Conservation (phyloP, 495 filamentous ascomycete species). For the Penicillium waksmanii region DNA sequence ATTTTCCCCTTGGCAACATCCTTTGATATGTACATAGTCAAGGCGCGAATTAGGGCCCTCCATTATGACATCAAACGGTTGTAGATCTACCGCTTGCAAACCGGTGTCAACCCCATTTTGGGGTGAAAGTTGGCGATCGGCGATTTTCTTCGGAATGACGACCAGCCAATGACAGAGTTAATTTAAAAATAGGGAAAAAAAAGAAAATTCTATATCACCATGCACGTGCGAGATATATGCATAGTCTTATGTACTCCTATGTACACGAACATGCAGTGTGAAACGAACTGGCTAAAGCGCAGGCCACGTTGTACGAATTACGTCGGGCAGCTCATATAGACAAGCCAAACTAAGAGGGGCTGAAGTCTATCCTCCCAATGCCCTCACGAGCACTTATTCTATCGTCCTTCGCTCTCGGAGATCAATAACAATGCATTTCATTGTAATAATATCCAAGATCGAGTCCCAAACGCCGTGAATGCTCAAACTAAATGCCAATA, state of each 20-base stretch:
- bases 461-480: conserved; percentile 1
- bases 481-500: neutral
- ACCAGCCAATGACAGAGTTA: neutral
- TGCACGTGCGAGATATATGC: too few species aligned
- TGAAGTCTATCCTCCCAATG: neutral
- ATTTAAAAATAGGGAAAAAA: too few species aligned
- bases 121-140: too few species aligned
- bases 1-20: neutral
- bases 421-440: neutral
- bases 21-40: neutral
- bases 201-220: neutral
- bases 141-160: neutral
- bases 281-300: neutral
- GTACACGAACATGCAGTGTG: too few species aligned
- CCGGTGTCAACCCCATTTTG: neutral
- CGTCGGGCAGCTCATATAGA: neutral
- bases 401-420: neutral
- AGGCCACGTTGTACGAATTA: neutral
- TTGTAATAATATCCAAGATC: conserved; percentile 1
- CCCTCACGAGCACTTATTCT: neutral
- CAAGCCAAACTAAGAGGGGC: neutral
- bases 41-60: neutral
- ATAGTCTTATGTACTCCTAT: too few species aligned
- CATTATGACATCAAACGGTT: neutral
- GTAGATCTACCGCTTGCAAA: neutral